A percentile compares a stretch with the other conserved stretches of the same genome.
phyloP scores from a whole-genome alignment of 768 basidiomycete species.

The Antrodiella citrinella region DNA sequence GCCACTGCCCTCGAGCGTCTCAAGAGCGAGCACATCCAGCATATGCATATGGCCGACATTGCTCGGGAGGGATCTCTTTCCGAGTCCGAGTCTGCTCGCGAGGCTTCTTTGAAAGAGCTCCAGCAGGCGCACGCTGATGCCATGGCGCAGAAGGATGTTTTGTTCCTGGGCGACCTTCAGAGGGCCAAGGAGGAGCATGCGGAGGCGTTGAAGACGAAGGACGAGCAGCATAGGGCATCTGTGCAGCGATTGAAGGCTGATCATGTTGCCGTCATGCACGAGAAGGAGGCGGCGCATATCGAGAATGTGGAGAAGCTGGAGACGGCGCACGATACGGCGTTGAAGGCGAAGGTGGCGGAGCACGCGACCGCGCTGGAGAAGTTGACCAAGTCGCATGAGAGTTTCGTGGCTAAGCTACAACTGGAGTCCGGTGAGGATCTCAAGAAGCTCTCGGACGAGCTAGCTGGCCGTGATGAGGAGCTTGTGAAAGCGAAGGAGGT shows the following conservation, averaged over 20 bases:
- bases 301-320: conserved; percentile 53
- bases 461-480: conserved; percentile 39
- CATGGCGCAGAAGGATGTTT: conserved; percentile 56
- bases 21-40: conserved; percentile 68
- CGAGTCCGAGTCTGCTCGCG: conserved; percentile 65
- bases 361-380: conserved; percentile 48
- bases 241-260: conserved; percentile 55
- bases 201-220: conserved; percentile 42
- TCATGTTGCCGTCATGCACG: conserved; percentile 46
- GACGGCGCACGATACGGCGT: conserved; percentile 47
- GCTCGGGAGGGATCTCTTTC: conserved; percentile 65
- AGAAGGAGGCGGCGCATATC: conserved; percentile 55
- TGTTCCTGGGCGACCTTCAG: conserved; percentile 58
- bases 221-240: conserved; percentile 50
- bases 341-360: conserved; percentile 52
- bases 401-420: conserved; percentile 40
- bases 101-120: conserved; percentile 51
- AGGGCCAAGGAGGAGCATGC: conserved; percentile 57
- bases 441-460: conserved; percentile 36
- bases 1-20: conserved; percentile 60
- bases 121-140: conserved; percentile 68
- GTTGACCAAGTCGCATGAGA: conserved; percentile 51
- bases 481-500: conserved; percentile 27
- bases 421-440: conserved; percentile 47
- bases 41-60: conserved; percentile 68